Base-by-base conservation (phyloP, 768 basidiomycete species). In the Cystobasidium tubakii region DNA sequence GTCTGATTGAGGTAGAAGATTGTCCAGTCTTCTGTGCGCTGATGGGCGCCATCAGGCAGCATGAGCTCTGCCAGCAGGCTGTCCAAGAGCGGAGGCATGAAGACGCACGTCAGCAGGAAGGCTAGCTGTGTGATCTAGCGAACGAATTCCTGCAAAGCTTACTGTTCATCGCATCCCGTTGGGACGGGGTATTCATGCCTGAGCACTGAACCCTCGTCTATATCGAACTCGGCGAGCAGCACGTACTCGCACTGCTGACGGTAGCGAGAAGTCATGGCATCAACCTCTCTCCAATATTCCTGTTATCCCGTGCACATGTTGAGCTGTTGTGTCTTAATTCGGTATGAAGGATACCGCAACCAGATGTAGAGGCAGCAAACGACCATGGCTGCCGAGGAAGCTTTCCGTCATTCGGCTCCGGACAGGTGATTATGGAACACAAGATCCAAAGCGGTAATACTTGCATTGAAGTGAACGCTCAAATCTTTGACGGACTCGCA, bases 221-320 rank as follows among this genome's bases (percentile, higher is more conserved):
- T 97, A 84, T 99, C 91, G 83, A 99, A 99, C 81, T 98, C 96
- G n/a, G 96, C 96, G 66, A 98, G 86, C 62, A 99, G 85, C 74
- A 96, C 89, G 82, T 94, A 97, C 7, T 72, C 54, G 55, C 69
- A 71, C 17, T 3, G 29, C 15, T 17, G 66, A 42, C 25, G 12
- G 23, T 27, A 25, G 2, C 2, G 33, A 10, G 57, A 6, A 34
- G 23, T 15, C 57, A 34, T 60, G 57, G 12, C 29, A 12, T 6
- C 57, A 15, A n/a, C 21, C 33, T 12, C 13, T 27, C 13, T 2
- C 27, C 7, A 6, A 21, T 60, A 3, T 19, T 50, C 9, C 7
- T 12, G 46, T 50, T 12, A 60, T 25, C 53, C 7, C 21, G n/a
- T 10, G 53, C 53, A 10, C 21, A 54, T n/a, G n/a, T n/a, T n/a